A percentile compares a stretch with the other conserved stretches of the same genome.
Evolutionary conservation across 2,329 filamentous ascomycete genomes (phyloP).

Genomic region (Apiospora marii): DNA sequence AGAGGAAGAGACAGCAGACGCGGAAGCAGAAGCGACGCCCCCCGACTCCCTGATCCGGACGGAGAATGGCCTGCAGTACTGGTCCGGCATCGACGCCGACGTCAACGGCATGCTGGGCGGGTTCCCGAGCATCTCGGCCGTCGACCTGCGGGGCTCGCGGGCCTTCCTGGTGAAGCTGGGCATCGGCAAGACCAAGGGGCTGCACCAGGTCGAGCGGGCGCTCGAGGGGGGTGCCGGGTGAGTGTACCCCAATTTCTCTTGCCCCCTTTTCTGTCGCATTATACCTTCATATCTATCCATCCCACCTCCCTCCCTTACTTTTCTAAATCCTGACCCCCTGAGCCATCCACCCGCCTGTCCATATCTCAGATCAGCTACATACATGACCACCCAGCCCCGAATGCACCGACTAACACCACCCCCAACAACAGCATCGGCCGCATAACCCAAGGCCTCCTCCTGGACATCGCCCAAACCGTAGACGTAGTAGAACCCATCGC

Average conservation of each 20-base stretch:
- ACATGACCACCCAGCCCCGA: neutral
- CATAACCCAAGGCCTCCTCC: conserved; percentile 78
- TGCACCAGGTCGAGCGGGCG: conserved; percentile 38
- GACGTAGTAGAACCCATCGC: conserved; percentile 87
- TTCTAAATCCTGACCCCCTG: neutral
- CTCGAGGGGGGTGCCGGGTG: conserved; percentile 53
- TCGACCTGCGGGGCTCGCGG: conserved; percentile 75
- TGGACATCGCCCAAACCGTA: conserved; percentile 72
- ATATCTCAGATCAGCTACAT: neutral
- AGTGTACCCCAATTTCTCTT: conserved; percentile 30
- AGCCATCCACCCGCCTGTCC: neutral
- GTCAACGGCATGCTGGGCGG: conserved; percentile 83
- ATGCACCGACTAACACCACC: neutral
- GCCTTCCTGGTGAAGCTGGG: conserved; percentile 76
- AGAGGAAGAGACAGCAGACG: neutral
- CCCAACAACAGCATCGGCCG: conserved; percentile 73
- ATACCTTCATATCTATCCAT: neutral
- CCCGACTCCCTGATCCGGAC: conserved; percentile 37
- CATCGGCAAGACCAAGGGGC: conserved; percentile 46
- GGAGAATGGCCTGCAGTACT: conserved; percentile 53
- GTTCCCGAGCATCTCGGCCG: conserved; percentile 67
- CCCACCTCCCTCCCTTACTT: neutral
- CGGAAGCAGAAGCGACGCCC: conserved; percentile 11
- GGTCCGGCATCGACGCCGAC: conserved; percentile 54
- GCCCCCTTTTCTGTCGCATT: neutral